phyloP scores from a whole-genome alignment of 257 asterid genomes.

The Scutellaria minor region DNA sequence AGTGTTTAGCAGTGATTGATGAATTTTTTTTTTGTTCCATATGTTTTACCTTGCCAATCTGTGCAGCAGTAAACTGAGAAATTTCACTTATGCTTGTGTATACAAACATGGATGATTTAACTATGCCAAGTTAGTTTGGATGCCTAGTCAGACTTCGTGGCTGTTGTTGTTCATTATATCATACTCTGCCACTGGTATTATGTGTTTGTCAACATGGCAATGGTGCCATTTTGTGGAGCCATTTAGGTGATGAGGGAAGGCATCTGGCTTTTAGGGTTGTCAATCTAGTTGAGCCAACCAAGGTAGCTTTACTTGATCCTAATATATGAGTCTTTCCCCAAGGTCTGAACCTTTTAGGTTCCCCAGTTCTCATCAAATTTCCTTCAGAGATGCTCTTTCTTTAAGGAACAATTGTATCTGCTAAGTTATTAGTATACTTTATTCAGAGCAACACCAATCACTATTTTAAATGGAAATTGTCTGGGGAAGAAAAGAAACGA shows the following conservation, averaged over 20 bases:
- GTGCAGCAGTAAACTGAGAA: background rate
- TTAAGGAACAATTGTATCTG: background rate
- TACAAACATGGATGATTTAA: background rate
- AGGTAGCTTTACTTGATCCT: background rate
- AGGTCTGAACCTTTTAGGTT: background rate
- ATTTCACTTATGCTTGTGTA: background rate
- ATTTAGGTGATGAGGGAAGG: background rate
- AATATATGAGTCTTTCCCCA: background rate
- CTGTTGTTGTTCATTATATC: background rate
- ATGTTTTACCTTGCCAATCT: background rate
- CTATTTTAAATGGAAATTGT: no score
- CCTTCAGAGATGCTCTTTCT: background rate
- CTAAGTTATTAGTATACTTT: background rate
- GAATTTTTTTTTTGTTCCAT: background rate
- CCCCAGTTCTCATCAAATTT: background rate
- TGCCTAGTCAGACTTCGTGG: background rate
- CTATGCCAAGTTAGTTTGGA: background rate
- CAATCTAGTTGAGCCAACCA: background rate
- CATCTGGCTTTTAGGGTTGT: background rate
- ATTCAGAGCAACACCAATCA: no score
- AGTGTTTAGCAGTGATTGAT: slow-evolving; percentile 4
- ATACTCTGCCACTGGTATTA: background rate
- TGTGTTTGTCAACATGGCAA: background rate
- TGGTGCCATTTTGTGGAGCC: background rate
- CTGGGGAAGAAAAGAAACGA: background rate